A percentile compares a stretch with the other conserved stretches of the same genome.
Evolutionary conservation across 192 early-diverging fungal genomes (phyloP).

Genomic region (Diversispora epigaea): DNA sequence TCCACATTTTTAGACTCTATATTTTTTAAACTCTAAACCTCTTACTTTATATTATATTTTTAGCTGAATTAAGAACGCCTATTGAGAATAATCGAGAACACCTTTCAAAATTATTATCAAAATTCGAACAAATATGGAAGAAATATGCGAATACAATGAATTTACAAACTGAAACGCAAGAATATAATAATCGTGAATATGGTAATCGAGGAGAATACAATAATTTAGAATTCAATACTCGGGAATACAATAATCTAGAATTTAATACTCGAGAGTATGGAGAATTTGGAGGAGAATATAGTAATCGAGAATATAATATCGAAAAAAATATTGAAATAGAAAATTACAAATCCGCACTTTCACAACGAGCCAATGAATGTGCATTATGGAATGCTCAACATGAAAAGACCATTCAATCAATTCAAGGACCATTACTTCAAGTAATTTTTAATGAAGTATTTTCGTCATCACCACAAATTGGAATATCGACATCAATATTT

Average conservation of each 20-base stretch:
- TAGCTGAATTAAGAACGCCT: neutral
- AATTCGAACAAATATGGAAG: neutral
- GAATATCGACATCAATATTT: neutral
- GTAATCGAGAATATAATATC: neutral
- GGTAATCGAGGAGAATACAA: neutral
- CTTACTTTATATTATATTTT: neutral
- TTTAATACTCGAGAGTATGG: neutral
- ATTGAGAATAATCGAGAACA: slow-evolving; percentile 9
- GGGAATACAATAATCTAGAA: neutral
- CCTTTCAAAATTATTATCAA: slow-evolving; percentile 1
- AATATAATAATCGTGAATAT: neutral
- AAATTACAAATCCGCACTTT: slow-evolving; percentile 8
- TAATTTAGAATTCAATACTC: neutral
- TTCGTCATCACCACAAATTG: neutral
- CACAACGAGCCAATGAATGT: slow-evolving; percentile 28
- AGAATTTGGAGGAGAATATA: neutral
- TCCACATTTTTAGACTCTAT: neutral
- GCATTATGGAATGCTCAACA: slow-evolving; percentile 30
- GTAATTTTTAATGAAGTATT: slow-evolving; percentile 18
- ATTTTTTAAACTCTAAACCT: neutral
- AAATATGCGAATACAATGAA: neutral
- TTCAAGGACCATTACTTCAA: slow-evolving; percentile 15
- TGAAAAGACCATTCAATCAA: slow-evolving; percentile 19
- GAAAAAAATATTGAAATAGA: slow-evolving; percentile 4
- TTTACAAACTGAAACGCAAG: neutral